These are phyloP conservation scores for Xylaria intraflava DNA, from an alignment of 495 filamentous ascomycete genomes.

Conservation along the genomic window DNA sequence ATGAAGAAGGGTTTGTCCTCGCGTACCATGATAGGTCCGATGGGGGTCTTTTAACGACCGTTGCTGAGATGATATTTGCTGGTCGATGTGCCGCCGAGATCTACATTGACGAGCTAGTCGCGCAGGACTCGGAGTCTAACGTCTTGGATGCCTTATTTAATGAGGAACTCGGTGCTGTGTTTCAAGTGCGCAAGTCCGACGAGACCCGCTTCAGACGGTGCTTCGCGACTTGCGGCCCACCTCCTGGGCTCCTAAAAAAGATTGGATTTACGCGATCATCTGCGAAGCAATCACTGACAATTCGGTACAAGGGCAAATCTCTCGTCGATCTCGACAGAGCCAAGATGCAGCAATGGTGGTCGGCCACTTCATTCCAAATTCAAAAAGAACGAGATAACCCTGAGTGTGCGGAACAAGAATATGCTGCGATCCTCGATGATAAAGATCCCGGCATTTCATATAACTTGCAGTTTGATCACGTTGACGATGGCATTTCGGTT, in stretches of 20 bases:
- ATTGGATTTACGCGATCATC: conserved; percentile 65
- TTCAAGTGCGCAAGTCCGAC: conserved; percentile 82
- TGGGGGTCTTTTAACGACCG: conserved; percentile 84
- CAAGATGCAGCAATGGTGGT: conserved; percentile 82
- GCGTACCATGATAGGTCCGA: conserved; percentile 95
- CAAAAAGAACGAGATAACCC: conserved; percentile 88
- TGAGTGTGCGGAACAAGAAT: conserved; percentile 80
- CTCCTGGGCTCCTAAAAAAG: conserved; percentile 68
- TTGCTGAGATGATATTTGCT: conserved; percentile 98
- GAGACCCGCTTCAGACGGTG: conserved; percentile 79
- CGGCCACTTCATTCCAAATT: conserved; percentile 81
- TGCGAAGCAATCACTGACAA: conserved; percentile 70
- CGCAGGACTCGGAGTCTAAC: conserved; percentile 50
- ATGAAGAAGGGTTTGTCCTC: conserved; percentile 79
- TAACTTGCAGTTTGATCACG: conserved; percentile 74
- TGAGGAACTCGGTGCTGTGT: conserved; percentile 95
- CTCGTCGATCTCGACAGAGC: conserved; percentile 63
- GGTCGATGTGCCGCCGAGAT: conserved; percentile 85
- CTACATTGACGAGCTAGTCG: conserved; percentile 66
- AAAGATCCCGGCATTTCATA: conserved; percentile 78
- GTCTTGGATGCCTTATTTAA: conserved; percentile 80
- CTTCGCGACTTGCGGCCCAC: conserved; percentile 89
- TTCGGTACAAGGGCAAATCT: conserved; percentile 60
- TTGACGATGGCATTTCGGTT: conserved; percentile 61
- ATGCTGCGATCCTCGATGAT: conserved; percentile 66